phyloP scores from a whole-genome alignment of 2,329 filamentous ascomycete genomes.

The Aureobasidium sp. region DNA sequence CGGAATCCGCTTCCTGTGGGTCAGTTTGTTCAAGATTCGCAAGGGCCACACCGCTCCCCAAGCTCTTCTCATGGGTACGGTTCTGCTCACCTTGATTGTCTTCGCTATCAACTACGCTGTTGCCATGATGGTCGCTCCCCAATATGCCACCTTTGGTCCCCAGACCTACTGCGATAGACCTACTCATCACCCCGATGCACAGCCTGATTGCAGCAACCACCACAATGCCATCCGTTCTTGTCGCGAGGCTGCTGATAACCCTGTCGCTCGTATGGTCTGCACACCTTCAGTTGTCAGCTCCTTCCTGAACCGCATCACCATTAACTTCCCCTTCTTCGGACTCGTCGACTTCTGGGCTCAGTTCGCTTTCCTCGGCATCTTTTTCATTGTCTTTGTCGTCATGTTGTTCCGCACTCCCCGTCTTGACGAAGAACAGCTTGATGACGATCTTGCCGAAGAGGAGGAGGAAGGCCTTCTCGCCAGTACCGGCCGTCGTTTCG shows the following conservation, averaged over 20 bases:
- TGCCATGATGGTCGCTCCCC: slow-evolving; percentile 88
- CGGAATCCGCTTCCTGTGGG: slow-evolving; percentile 94
- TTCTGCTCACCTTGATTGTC: slow-evolving; percentile 82
- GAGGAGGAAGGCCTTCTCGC: slow-evolving; percentile 91
- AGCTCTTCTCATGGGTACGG: slow-evolving; percentile 82
- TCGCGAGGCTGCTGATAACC: slow-evolving; percentile 65
- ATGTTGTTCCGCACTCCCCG: slow-evolving; percentile 74
- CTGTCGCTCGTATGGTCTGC: slow-evolving; percentile 72
- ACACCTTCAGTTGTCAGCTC: slow-evolving; percentile 87
- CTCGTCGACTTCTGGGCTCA: slow-evolving; percentile 93
- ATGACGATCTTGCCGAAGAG: slow-evolving; percentile 82
- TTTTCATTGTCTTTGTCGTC: slow-evolving; percentile 72
- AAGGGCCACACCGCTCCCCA: slow-evolving; percentile 86
- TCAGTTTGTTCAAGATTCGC: slow-evolving; percentile 84
- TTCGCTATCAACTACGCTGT: slow-evolving; percentile 89
- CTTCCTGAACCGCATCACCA: slow-evolving; percentile 83
- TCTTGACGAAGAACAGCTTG: slow-evolving; percentile 67
- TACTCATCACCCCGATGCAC: slow-evolving; percentile 53
- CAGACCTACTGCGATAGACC: slow-evolving; percentile 86
- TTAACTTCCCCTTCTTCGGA: slow-evolving; percentile 95
- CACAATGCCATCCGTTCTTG: slow-evolving; percentile 71
- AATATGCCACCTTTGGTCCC: slow-evolving; percentile 89
- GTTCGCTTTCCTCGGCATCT: slow-evolving; percentile 77
- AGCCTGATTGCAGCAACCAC: slow-evolving; percentile 68
- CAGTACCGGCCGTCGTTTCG: slow-evolving; percentile 72